Conservation (phyloP, 1,139 yeast species). For the Torulaspora pretoriensis region DNA sequence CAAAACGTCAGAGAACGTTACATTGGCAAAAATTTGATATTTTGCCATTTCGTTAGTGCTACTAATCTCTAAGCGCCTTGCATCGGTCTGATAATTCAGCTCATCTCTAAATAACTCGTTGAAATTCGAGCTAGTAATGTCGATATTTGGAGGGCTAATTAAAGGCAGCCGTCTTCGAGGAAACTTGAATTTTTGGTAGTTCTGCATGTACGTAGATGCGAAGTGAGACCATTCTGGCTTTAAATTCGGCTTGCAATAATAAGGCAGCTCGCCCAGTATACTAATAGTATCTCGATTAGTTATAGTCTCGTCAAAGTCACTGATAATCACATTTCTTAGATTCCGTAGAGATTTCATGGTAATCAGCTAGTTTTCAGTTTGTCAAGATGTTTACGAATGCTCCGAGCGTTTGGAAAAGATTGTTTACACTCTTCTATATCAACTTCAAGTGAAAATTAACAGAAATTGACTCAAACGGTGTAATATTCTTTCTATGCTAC, state of each 20-base stretch:
- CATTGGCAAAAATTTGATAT: conserved; percentile 22
- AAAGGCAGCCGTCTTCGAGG: conserved; percentile 18
- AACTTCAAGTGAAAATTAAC: conserved; percentile 11
- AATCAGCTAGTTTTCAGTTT: background rate
- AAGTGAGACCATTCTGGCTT: conserved; percentile 30
- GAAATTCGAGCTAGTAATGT: conserved; percentile 9
- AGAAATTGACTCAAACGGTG: conserved; percentile 17
- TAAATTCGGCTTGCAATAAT: conserved; percentile 16
- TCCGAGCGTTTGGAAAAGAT: background rate
- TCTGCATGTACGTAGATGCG: conserved; percentile 22
- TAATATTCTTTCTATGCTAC: conserved; percentile 17
- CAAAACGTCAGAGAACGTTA: conserved; percentile 18
- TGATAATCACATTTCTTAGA: conserved; percentile 22
- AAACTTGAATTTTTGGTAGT: conserved; percentile 13
- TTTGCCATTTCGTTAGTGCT: conserved; percentile 27
- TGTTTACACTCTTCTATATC: conserved; percentile 21
- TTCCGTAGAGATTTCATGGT: background rate
- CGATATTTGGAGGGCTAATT: conserved; percentile 3
- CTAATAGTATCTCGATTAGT: conserved; percentile 31
- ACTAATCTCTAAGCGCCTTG: conserved; percentile 24
- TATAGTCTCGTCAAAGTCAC: conserved; percentile 36
- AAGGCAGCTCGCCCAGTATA: conserved; percentile 26
- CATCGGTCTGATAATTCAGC: conserved; percentile 18
- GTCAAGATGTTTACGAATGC: background rate
- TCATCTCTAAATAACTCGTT: conserved; percentile 15